A percentile compares a stretch with the other conserved stretches of the same genome.
phyloP scores from a whole-genome alignment of 2,329 filamentous ascomycete genomes.

The Polychaeton citri region DNA sequence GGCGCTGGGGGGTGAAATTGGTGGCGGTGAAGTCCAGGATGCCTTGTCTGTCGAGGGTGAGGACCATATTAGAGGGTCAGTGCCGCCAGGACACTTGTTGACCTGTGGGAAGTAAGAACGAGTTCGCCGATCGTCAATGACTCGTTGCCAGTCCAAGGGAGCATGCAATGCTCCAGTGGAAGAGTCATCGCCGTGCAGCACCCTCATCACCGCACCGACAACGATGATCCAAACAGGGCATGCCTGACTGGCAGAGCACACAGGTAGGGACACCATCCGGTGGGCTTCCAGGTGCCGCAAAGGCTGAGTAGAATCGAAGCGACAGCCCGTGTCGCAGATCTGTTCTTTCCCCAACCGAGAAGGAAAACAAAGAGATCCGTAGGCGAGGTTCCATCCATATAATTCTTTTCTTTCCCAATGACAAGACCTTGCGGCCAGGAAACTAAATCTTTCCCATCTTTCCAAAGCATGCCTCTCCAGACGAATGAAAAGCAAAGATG shows the following conservation, averaged over 20 bases:
- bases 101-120: slow-evolving; percentile 1
- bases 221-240: neutral
- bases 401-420: neutral
- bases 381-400: slow-evolving; percentile 3
- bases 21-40: neutral
- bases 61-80: slow-evolving; percentile 5
- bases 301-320: slow-evolving; percentile 4
- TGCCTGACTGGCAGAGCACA: neutral
- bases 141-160: slow-evolving; percentile 6
- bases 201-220: neutral
- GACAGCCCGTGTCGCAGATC: slow-evolving; percentile 6
- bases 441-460: slow-evolving; percentile 3
- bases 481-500: slow-evolving; percentile 4
- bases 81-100: slow-evolving; percentile 2
- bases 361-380: slow-evolving; percentile 4
- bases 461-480: slow-evolving; percentile 3
- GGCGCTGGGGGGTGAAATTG: neutral
- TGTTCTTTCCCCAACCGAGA: neutral
- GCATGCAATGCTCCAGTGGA: neutral
- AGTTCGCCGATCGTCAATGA: slow-evolving; percentile 8
- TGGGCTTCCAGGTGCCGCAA: slow-evolving; percentile 11
- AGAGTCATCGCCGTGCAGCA: neutral
- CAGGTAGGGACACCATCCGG: slow-evolving; percentile 6
- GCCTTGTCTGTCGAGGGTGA: neutral
- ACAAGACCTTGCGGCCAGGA: neutral